Evolutionary conservation across 106 monocot species (phyloP), one percentile per base, ranked within the genome.

Genomic region (Agapanthus africanus): DNA sequence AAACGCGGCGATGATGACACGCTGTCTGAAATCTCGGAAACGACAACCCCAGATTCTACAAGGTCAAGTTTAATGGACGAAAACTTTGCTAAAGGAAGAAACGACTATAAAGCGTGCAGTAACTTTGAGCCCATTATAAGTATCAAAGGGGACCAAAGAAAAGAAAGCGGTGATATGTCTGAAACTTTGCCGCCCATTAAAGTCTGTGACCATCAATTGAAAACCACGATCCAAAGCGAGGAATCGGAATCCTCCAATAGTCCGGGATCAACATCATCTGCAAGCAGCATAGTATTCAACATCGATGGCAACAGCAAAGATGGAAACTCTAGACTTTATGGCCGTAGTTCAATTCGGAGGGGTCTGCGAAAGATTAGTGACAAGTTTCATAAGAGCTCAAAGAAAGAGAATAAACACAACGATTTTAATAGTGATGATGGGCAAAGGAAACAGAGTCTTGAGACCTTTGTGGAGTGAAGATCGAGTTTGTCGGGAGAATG

Each of bases 341-440:
- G 66, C 23, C 71, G 22, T 19, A 41, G 62, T 9, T 59, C 56
- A 36, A 34, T 75, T 11, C 28, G 50, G 34, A 82, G 54, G 31
- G 80, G 85, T 7, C 19, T 90, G 6, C 62, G 59, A 11, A 81
- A 76, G 28, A 37, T 90, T 31, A 61, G 85, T 25, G 36, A 51
- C 16, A 42, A 6, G n/a, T 54, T 32, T 8, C 21, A 10, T 31
- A 13, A 10, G 35, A 57, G 66, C 37, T 75, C 1, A 68, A 68
- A 4, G 59, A 80, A 57, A 68, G 52, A 13, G 8, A 23, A 40
- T 19, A 76, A 40, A 21, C n/a, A n/a, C 19, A 3, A 47, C 46
- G 1, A 47, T 2, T 47, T 15, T 19, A 47, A 47, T n/a, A n/a
- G n/a, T n/a, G 19, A 47, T 47, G 46, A 13, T 15, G 0, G 46